Evolutionary conservation across 495 filamentous ascomycete species (phyloP), one percentile per base, ranked within the genome.

Genomic region (Daldinia grandis): DNA sequence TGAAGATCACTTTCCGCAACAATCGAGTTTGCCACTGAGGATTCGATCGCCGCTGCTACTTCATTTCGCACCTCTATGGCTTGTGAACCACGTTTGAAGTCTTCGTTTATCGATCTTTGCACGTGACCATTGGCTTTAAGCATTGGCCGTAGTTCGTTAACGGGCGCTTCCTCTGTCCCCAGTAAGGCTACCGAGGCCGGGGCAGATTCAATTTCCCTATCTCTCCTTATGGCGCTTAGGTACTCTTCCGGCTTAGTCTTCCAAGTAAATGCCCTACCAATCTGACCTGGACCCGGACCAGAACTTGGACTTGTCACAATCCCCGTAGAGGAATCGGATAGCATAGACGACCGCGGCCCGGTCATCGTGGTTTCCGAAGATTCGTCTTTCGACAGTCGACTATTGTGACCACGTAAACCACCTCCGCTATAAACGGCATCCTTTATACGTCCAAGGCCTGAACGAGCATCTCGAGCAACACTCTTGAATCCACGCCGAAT

Each of bases 381-480:
- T 66, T 84, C 78, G 56, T 85, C 83, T 53, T 78, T 81, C 12
- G 86, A 86, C 25, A 81, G 80, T 15, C 80, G 82, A 60, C 77
- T 84, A 28, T 64, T 67, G 49, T 88, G 86, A 15, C 83, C 80
- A 62, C 84, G 82, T 37, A 81, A 67, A 7, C 84, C 80, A 24
- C 79, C 76, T 15, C 91, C 91, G 27, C 73, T 77, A 31, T 74
- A 76, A 21, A 97, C 91, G 4, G 91, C 93, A 76, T 94, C 92
- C 69, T 92, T 92, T 80, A 97, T 93, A 30, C 91, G 88, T 6
- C 89, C 91, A 56, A 98, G 84, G 8, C 93, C 93, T 55, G 91
- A 93, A 31, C 91, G 88, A 60, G 93, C 92, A 80, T 97, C 93
- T 57, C 90, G 93, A 33, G 91, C 91, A 21, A 97, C 90, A 68